These are phyloP conservation scores for Puccinia coronata DNA, from an alignment of 1,284 basidiomycete genomes.

Conservation along the genomic window DNA sequence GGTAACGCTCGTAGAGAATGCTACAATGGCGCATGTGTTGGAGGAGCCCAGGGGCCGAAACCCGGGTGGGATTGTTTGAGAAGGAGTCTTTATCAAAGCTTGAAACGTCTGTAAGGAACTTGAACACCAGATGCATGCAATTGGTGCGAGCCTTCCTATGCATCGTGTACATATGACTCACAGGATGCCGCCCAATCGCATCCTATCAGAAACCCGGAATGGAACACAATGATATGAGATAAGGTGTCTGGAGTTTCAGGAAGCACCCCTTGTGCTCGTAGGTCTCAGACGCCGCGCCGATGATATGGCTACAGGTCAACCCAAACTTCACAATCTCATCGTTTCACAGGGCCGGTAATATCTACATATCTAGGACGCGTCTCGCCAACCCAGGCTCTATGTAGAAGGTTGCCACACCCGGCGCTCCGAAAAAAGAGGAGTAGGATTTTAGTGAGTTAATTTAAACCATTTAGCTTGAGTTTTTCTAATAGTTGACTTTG, in stretches of 20 bases:
- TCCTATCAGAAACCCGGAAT: background rate
- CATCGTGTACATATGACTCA: no score
- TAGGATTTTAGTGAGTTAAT: no score
- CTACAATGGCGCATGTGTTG: background rate
- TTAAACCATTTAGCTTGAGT: no score
- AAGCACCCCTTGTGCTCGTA: background rate
- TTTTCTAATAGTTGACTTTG: no score
- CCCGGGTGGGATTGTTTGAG: background rate
- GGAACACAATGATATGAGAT: background rate
- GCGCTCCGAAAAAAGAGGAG: no score
- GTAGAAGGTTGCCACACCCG: no score
- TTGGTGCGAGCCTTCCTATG: background rate
- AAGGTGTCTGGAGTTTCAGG: background rate
- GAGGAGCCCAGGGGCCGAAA: background rate
- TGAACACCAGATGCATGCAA: background rate
- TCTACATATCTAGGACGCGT: no score
- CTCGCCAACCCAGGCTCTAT: no score
- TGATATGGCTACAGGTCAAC: no score
- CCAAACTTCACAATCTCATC: no score
- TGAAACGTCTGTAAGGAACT: slow-evolving; percentile 6
- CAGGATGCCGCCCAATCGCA: background rate
- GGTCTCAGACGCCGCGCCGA: background rate
- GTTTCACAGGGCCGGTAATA: no score
- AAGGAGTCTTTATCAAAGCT: background rate
- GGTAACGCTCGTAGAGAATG: background rate